phyloP scores from a whole-genome alignment of 345 rosid genomes.

The Populus pruinosa region DNA sequence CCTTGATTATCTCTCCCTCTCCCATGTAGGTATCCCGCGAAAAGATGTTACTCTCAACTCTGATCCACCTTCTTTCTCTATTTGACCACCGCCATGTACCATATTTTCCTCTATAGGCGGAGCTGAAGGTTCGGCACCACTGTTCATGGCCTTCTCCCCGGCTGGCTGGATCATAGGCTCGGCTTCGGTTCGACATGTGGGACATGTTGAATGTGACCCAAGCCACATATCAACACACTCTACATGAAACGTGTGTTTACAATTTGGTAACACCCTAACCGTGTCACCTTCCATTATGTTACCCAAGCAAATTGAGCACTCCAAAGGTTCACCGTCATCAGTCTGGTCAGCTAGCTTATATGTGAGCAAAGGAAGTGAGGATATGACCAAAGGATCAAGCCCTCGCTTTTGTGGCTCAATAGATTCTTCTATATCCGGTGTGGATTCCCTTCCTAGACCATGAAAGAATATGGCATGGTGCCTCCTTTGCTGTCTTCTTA shows the following conservation, averaged over 20 bases:
- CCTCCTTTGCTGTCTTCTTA: conserved; percentile 31
- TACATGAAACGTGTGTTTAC: conserved; percentile 49
- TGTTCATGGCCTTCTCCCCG: conserved; percentile 28
- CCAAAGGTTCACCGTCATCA: conserved; percentile 5
- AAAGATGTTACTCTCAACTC: conserved; percentile 44
- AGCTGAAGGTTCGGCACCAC: conserved; percentile 30
- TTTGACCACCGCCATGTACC: conserved; percentile 17
- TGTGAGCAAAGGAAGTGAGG: conserved; percentile 34
- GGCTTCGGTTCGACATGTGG: conserved; percentile 40
- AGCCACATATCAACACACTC: conserved; percentile 53
- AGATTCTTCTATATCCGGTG: not conserved
- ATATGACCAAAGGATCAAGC: conserved; percentile 39
- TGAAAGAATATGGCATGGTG: conserved; percentile 20
- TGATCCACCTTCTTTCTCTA: conserved; percentile 31
- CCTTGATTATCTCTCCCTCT: conserved; percentile 49
- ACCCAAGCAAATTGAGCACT: conserved; percentile 50
- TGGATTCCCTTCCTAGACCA: conserved; percentile 1
- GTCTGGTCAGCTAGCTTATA: conserved; percentile 11
- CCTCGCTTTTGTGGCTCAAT: conserved; percentile 41
- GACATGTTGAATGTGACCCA: conserved; percentile 43
- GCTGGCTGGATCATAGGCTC: conserved; percentile 23
- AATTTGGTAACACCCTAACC: conserved; percentile 43
- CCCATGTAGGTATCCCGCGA: conserved; percentile 35
- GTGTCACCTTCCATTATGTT: conserved; percentile 27
- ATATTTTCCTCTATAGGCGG: conserved; percentile 38